Evolutionary conservation across 768 basidiomycete genomes (phyloP).

Genomic region (Boletellus ananiceps): DNA sequence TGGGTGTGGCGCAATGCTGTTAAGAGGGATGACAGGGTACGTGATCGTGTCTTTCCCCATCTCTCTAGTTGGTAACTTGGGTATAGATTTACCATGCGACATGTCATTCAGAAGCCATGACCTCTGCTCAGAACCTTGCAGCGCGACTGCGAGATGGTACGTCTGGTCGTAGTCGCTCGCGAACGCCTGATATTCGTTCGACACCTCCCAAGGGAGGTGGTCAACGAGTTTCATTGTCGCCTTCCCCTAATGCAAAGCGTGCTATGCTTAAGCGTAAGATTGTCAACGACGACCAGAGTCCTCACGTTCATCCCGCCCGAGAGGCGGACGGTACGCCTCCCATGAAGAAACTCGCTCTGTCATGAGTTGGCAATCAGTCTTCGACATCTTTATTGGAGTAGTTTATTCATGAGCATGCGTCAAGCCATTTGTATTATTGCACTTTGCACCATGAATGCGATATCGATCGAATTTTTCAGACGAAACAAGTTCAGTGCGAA

Average conservation of each 20-base stretch:
- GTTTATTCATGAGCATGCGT: constrained; percentile 28
- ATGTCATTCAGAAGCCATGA: constrained; percentile 79
- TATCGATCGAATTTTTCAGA: constrained; percentile 6
- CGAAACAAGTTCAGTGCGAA: not conserved
- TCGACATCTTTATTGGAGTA: constrained; percentile 30
- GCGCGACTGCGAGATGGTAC: constrained; percentile 63
- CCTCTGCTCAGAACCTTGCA: constrained; percentile 60
- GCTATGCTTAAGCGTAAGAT: constrained; percentile 75
- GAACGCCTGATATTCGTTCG: constrained; percentile 59
- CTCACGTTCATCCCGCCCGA: constrained; percentile 27
- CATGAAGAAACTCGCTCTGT: constrained; percentile 60
- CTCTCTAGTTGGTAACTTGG: constrained; percentile 2
- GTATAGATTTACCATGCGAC: constrained; percentile 89
- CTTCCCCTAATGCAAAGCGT: constrained; percentile 49
- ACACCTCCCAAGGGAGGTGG: constrained; percentile 35
- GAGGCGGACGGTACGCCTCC: constrained; percentile 55
- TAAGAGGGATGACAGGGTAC: constrained; percentile 75
- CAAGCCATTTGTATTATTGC: constrained; percentile 25
- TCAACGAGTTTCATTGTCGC: constrained; percentile 41
- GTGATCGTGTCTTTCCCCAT: constrained; percentile 22
- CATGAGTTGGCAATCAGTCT: constrained; percentile 17
- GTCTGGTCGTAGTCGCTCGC: constrained; percentile 58
- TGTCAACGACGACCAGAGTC: constrained; percentile 42
- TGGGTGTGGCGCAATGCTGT: constrained; percentile 97
- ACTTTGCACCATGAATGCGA: constrained; percentile 16